These are phyloP conservation scores for Lactarius hatsudake DNA, from an alignment of 768 basidiomycete species.

Conservation along the genomic window DNA sequence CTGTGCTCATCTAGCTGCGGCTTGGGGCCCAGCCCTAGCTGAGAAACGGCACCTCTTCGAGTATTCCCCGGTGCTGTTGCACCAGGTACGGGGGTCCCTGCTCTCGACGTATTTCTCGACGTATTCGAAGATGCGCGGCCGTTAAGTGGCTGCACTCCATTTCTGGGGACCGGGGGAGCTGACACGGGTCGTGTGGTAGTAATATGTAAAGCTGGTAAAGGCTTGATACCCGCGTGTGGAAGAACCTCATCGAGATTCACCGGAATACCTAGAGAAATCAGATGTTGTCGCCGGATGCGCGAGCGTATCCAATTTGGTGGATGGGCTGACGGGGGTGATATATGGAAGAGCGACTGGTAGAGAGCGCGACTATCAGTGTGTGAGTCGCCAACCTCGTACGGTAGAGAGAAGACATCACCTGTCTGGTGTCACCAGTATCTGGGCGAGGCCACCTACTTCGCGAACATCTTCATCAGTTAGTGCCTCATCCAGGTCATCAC, in stretches of 20 bases:
- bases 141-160: slow-evolving; percentile 36
- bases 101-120: slow-evolving; percentile 56
- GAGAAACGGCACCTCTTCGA: slow-evolving; percentile 36
- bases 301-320: slow-evolving; percentile 96
- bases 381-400: slow-evolving; percentile 28
- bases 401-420: slow-evolving; percentile 49
- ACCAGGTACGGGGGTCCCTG: slow-evolving; percentile 42
- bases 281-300: slow-evolving; percentile 83
- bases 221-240: slow-evolving; percentile 59
- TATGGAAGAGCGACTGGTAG: slow-evolving; percentile 64
- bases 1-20: slow-evolving; percentile 69
- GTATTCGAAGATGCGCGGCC: slow-evolving; percentile 39
- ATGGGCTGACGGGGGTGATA: slow-evolving; percentile 70
- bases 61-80: slow-evolving; percentile 39
- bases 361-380: slow-evolving; percentile 63
- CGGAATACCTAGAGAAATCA: slow-evolving; percentile 89
- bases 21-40: slow-evolving; percentile 65
- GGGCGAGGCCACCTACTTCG: slow-evolving; percentile 75
- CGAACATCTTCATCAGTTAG: slow-evolving; percentile 72
- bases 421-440: slow-evolving; percentile 70
- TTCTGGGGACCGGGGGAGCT: slow-evolving; percentile 63
- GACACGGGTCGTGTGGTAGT: slow-evolving; percentile 78
- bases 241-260: slow-evolving; percentile 93
- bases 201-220: slow-evolving; percentile 78
- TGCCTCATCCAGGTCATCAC: slow-evolving; percentile 47